Evolutionary conservation across 768 basidiomycete genomes (phyloP), one percentile per base, ranked within the genome.

Genomic region (Termitomyces sp.): DNA sequence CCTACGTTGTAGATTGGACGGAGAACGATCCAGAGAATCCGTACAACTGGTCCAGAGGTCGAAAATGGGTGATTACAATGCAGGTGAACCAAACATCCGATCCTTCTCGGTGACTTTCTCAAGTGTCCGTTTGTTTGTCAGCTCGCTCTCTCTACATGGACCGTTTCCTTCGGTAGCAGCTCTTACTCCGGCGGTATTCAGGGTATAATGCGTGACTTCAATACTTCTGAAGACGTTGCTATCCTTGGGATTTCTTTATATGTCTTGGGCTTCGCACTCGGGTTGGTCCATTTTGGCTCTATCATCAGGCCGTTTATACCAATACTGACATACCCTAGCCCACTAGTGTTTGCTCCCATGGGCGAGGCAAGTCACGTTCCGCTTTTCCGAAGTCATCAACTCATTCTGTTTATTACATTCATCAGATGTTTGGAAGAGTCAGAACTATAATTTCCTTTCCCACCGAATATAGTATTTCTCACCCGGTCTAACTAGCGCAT

Each of bases 211-310:
- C 65, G 63, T 35, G 80, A 82, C 43, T 70, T 86, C 36, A 69
- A 75, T 45, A 74, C 83, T 52, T 79, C 80, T 4, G 73, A 77
- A 56, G 75, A 79, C 56, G 70, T 83, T 56, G 80, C 82, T 3
- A 81, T 83, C 44, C 72, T 85, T 7, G 85, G 85, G 16, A 75
- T 86, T 22, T 83, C 84, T 5, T 68, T 85, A 16, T 87, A 84
- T 65, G 82, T 88, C 35, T 68, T 87, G 32, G 85, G 84, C 1
- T 84, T 87, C 64, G 83, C 80, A 4, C 61, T 85, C 24, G 83
- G 83, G 79, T 82, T 57, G 38, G 75, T 69, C 28, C 18, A 18
- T 59, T 58, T 33, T 48, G 46, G 55, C 14, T 30, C n/a, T 35
- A 26, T 9, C 30, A 47, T 55, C 42, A 42, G 40, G 50, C 28